Evolutionary conservation across 805 yeast species (phyloP).

Genomic region (Suhomyces tanzawaensis): DNA sequence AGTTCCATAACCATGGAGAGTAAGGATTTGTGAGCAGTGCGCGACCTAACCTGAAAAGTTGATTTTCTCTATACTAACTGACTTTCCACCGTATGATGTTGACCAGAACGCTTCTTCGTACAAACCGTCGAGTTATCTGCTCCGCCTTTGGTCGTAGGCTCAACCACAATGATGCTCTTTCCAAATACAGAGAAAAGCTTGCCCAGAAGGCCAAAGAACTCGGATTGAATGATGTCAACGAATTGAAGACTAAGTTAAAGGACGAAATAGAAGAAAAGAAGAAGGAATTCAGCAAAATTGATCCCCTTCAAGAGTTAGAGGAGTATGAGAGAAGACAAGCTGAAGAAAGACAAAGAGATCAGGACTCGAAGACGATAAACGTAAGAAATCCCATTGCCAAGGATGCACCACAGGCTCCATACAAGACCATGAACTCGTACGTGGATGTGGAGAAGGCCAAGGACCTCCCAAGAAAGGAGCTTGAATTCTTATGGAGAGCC

Average conservation of each 20-base stretch:
- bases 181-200: slow-evolving; percentile 30
- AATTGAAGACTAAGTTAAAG: slow-evolving; percentile 60
- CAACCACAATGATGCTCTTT: slow-evolving; percentile 6
- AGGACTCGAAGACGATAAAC: slow-evolving; percentile 26
- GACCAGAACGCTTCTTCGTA: slow-evolving; percentile 1
- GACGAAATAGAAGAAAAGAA: slow-evolving; percentile 58
- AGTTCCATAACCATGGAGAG: too few species aligned
- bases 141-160: background rate
- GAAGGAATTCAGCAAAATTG: slow-evolving; percentile 56
- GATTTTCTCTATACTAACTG: too few species aligned
- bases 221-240: slow-evolving; percentile 47
- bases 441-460: slow-evolving; percentile 65
- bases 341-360: slow-evolving; percentile 21
- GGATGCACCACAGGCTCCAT: slow-evolving; percentile 46
- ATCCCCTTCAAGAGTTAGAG: slow-evolving; percentile 69
- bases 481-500: slow-evolving; percentile 86
- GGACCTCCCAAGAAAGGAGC: slow-evolving; percentile 55
- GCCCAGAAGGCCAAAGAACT: slow-evolving; percentile 33
- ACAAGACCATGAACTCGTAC: slow-evolving; percentile 69
- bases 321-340: slow-evolving; percentile 46
- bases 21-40: too few species aligned
- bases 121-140: background rate
- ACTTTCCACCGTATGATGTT: too few species aligned
- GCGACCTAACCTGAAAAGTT: too few species aligned
- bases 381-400: slow-evolving; percentile 35